These are phyloP conservation scores for Suaeda aralocaspica DNA, from an alignment of 148 eudicot species.

Conservation along the genomic window DNA sequence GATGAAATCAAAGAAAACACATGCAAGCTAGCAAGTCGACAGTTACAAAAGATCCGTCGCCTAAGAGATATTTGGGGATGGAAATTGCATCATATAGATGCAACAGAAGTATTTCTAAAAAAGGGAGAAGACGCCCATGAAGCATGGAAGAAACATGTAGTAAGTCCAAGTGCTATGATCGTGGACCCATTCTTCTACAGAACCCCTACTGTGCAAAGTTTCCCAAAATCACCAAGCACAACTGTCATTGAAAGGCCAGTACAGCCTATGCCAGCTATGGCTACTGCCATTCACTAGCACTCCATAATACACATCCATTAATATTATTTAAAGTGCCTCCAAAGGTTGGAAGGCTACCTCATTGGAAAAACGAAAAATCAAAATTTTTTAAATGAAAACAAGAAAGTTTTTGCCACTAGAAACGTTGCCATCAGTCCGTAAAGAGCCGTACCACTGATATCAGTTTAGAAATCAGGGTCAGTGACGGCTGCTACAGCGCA, in stretches of 20 bases:
- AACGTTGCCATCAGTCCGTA: conserved; percentile 26
- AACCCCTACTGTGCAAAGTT: conserved; percentile 19
- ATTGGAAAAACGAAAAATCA: neutral
- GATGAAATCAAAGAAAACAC: conserved; percentile 64
- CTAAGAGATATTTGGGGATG: conserved; percentile 52
- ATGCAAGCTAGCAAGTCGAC: conserved; percentile 50
- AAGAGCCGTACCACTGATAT: conserved; percentile 30
- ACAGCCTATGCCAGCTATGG: conserved; percentile 35
- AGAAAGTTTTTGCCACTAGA: neutral
- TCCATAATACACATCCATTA: neutral
- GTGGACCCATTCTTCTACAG: conserved; percentile 36
- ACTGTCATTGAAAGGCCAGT: conserved; percentile 19
- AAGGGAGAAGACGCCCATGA: conserved; percentile 36
- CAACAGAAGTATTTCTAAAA: conserved; percentile 55
- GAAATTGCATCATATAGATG: conserved; percentile 64
- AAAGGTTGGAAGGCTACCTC: conserved; percentile 9
- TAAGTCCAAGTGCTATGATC: conserved; percentile 39
- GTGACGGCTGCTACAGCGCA: conserved; percentile 25
- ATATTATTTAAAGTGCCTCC: conserved; percentile 7
- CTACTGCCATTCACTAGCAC: conserved; percentile 34
- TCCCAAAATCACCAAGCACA: conserved; percentile 23
- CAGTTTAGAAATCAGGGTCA: conserved; percentile 19
- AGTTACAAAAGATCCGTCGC: conserved; percentile 57
- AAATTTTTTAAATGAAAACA: neutral
- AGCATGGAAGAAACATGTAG: conserved; percentile 60